Evolutionary conservation across 2,329 filamentous ascomycete species (phyloP).

Genomic region (Hymenoscyphus fraxineus): DNA sequence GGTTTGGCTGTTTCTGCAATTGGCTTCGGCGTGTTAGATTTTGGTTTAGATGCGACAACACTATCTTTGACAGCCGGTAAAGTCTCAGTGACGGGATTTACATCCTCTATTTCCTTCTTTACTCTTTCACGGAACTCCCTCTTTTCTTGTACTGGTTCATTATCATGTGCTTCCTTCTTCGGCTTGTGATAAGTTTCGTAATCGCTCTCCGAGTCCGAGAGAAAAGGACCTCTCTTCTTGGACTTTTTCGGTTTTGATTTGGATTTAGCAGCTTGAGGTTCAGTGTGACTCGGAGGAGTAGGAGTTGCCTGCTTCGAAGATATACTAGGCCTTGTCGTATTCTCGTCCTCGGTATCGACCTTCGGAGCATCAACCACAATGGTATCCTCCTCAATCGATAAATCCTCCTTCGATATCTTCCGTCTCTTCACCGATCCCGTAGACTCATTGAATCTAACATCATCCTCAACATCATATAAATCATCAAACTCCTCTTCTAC

Average conservation of each 20-base stretch:
- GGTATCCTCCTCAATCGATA: conserved; percentile 1
- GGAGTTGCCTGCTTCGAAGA: conserved; percentile 15
- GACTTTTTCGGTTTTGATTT: conserved; percentile 32
- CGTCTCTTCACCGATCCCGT: conserved; percentile 40
- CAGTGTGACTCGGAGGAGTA: conserved; percentile 16
- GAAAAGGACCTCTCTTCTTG: conserved; percentile 55
- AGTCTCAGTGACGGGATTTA: conserved; percentile 18
- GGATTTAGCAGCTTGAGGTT: conserved; percentile 31
- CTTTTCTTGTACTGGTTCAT: conserved; percentile 21
- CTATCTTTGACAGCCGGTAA: conserved; percentile 16
- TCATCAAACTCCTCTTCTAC: conserved; percentile 25
- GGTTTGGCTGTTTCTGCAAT: conserved; percentile 13
- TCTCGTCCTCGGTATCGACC: not conserved
- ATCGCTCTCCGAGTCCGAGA: conserved; percentile 65
- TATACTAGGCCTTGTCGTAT: not conserved
- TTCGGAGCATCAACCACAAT: conserved; percentile 4
- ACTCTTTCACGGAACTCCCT: conserved; percentile 18
- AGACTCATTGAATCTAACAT: conserved; percentile 40
- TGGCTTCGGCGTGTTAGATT: conserved; percentile 14
- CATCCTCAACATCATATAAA: conserved; percentile 24
- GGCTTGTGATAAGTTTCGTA: conserved; percentile 32
- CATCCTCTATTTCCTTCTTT: conserved; percentile 14
- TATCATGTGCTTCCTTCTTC: conserved; percentile 12
- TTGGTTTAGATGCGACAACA: conserved; percentile 21
- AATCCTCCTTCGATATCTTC: conserved; percentile 34